These are phyloP conservation scores for Stropharia rugosoannulata DNA, from an alignment of 768 basidiomycete genomes.

Conservation along the genomic window DNA sequence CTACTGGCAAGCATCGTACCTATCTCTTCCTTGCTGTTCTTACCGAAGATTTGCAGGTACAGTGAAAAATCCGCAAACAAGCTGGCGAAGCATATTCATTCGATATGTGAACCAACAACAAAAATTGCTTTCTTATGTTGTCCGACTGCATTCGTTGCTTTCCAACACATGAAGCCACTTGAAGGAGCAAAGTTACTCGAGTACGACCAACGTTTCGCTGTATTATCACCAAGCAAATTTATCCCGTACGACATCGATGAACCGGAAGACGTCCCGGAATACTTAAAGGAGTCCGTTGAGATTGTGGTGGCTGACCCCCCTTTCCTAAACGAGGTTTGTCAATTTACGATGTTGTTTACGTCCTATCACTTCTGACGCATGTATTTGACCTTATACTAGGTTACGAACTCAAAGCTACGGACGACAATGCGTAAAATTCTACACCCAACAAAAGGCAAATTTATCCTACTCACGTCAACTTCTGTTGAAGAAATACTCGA, in stretches of 20 bases:
- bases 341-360: background rate
- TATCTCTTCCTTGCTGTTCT: conserved; percentile 12
- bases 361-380: background rate
- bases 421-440: conserved; percentile 39
- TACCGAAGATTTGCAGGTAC: conserved; percentile 33
- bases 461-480: conserved; percentile 39
- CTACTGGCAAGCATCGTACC: conserved; percentile 16
- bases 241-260: conserved; percentile 45
- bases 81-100: conserved; percentile 31
- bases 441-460: conserved; percentile 32
- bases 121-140: conserved; percentile 44
- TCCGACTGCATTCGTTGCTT: conserved; percentile 48
- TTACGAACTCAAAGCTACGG: conserved; percentile 37
- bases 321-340: conserved; percentile 43
- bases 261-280: conserved; percentile 36
- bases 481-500: conserved; percentile 33
- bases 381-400: conserved; percentile 18
- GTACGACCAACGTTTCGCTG: conserved; percentile 40
- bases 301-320: conserved; percentile 44
- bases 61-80: conserved; percentile 37
- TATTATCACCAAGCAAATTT: conserved; percentile 37
- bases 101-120: conserved; percentile 29
- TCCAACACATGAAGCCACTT: conserved; percentile 37
- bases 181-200: conserved; percentile 36
- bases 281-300: conserved; percentile 31